Evolutionary conservation across 2,329 filamentous ascomycete species (phyloP), one percentile per base, ranked within the genome.

Genomic region (Dactylella cylindrospora): DNA sequence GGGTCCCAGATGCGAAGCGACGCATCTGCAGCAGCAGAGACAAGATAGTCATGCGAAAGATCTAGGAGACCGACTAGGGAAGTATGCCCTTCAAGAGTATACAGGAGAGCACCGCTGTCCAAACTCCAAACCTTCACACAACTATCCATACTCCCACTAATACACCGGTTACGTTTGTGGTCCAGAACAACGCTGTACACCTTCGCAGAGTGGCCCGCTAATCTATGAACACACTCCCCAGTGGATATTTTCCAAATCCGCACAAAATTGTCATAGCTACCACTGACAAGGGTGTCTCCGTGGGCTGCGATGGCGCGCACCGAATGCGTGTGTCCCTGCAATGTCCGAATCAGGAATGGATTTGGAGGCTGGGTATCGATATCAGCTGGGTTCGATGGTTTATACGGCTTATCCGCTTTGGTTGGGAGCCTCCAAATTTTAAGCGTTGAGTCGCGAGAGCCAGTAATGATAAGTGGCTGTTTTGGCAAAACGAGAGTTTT

Each of bases 101-200:
- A 86, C 8, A 97, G 76, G 67, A 90, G 88, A 0, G 84, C 77
- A 0, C 93, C 93, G 1, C 87, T 93, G 23, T 89, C 84, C 10
- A 98, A 79, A 61, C 91, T 93, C 93, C 93, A 98, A 9, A 98
- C 91, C 74, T 96, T 97, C 71, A 98, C 93, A 66, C 90, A 80
- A 65, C 93, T 95, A 72, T 98, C 93, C 93, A 98, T 98, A 5
- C 90, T 95, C 9, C 93, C 93, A 65, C 90, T 96, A 66, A 98
- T 97, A 74, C 93, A 98, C 32, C 91, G 86, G 70, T 94, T 95
- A 59, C 93, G 86, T 68, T 86, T 84, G 67, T 90, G 86, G 70
- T 98, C 93, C 17, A 97, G 77, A 6, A 98, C 93, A 6, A 98
- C 93, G 62, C 90, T 96, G 72, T 98, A 98, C 0, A 98, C 93